Evolutionary conservation across 208 protist species (phyloP).

Genomic region (Trypanosoma melophagium): DNA sequence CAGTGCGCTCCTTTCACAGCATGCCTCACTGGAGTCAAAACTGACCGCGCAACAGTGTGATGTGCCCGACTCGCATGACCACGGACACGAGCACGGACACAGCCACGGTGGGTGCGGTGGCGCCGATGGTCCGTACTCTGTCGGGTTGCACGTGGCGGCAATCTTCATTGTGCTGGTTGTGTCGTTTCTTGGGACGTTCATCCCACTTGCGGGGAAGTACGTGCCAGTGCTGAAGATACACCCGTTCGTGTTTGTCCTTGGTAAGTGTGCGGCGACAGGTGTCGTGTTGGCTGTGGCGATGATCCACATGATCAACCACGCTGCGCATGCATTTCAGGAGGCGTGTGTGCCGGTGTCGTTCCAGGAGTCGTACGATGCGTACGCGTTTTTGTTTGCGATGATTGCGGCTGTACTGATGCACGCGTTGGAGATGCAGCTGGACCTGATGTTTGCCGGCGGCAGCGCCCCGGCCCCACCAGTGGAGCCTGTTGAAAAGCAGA

Average conservation of each 20-base stretch:
- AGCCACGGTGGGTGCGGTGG: slow-evolving; percentile 29
- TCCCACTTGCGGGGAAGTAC: slow-evolving; percentile 54
- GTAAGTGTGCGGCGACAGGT: slow-evolving; percentile 55
- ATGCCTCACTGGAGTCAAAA: neutral
- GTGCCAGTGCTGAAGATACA: slow-evolving; percentile 28
- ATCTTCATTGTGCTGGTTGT: slow-evolving; percentile 63
- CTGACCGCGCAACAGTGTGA: neutral
- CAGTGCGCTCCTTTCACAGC: neutral
- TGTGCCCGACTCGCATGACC: neutral
- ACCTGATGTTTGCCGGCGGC: slow-evolving; percentile 40
- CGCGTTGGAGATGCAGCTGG: slow-evolving; percentile 42
- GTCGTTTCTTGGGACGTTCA: slow-evolving; percentile 39
- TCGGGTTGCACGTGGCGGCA: slow-evolving; percentile 55
- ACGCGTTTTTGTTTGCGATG: slow-evolving; percentile 53
- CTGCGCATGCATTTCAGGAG: slow-evolving; percentile 31
- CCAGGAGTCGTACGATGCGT: slow-evolving; percentile 38
- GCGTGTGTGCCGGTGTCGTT: slow-evolving; percentile 43
- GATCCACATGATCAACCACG: slow-evolving; percentile 68
- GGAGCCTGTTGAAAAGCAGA: neutral
- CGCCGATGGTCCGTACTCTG: slow-evolving; percentile 36
- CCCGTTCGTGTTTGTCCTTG: slow-evolving; percentile 46
- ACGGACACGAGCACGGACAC: neutral
- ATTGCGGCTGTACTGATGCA: slow-evolving; percentile 58
- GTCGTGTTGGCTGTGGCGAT: slow-evolving; percentile 57
- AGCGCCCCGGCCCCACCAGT: neutral